A percentile compares a stretch with the other conserved stretches of the same genome.
These are phyloP conservation scores for Beauveria australis DNA, from an alignment of 2,329 filamentous ascomycete genomes.

Conservation along the genomic window DNA sequence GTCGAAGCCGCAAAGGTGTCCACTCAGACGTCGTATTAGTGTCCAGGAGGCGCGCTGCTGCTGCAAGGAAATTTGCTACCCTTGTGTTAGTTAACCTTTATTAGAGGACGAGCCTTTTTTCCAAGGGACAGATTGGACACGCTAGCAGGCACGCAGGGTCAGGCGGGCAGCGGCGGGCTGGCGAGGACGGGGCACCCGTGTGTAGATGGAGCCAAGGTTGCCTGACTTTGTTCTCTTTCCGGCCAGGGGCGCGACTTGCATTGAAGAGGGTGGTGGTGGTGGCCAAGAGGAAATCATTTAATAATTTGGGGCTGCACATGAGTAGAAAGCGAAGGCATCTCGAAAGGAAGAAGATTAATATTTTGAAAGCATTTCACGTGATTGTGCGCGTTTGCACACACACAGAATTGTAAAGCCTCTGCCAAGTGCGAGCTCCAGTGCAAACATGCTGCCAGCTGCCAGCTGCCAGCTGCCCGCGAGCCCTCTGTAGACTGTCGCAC, in stretches of 20 bases:
- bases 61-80: constrained; percentile 9
- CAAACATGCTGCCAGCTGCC: neutral
- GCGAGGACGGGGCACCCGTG: neutral
- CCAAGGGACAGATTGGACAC: neutral
- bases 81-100: neutral
- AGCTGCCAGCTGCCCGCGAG: neutral
- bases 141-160: neutral
- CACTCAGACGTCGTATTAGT: constrained; percentile 7
- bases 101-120: constrained; percentile 5
- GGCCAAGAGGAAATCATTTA: neutral
- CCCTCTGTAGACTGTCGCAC: neutral
- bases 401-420: neutral
- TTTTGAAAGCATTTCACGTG: neutral
- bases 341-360: neutral
- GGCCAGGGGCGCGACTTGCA: constrained; percentile 5
- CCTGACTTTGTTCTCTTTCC: constrained; percentile 5
- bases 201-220: constrained; percentile 10
- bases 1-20: constrained; percentile 9
- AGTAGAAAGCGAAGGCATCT: neutral
- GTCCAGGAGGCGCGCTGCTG: neutral
- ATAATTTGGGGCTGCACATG: neutral
- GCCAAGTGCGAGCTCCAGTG: neutral
- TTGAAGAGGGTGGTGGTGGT: neutral
- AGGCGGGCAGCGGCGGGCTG: neutral
- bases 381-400: neutral